A percentile compares a stretch with the other conserved stretches of the same genome.
phyloP scores from a whole-genome alignment of 805 yeast genomes.

The Kluyveromyces nonfermentans region DNA sequence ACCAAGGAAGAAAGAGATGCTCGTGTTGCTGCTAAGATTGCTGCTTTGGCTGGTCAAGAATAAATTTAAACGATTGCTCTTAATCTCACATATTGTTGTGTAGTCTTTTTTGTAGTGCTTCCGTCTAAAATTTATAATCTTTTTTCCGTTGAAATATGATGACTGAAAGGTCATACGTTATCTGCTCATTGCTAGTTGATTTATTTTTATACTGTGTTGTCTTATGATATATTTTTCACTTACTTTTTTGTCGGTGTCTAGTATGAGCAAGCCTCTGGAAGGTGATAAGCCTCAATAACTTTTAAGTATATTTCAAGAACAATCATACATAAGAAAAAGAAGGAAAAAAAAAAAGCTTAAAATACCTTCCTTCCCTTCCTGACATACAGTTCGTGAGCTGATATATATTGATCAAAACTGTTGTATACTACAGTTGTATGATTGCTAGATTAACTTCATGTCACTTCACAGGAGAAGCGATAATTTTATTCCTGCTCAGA shows the following conservation, averaged over 20 bases:
- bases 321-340: not conserved
- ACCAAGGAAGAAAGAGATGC: conserved; percentile 87
- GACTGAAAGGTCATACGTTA: not conserved
- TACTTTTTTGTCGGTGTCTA: not conserved
- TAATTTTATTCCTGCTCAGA: conserved; percentile 23
- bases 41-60: conserved; percentile 56
- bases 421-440: not conserved
- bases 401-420: too few species aligned
- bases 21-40: conserved; percentile 86
- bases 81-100: not conserved
- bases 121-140: not conserved
- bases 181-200: too few species aligned
- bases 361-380: too few species aligned
- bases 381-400: too few species aligned
- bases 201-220: not conserved
- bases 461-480: conserved; percentile 23
- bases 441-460: not conserved
- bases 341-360: too few species aligned
- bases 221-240: too few species aligned
- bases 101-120: not conserved
- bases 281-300: not conserved
- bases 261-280: not conserved
- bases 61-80: conserved; percentile 9
- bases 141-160: too few species aligned
- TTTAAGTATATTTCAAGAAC: not conserved